These are phyloP conservation scores for Fusarium virguliforme DNA, from an alignment of 2,329 filamentous ascomycete species.

Conservation along the genomic window DNA sequence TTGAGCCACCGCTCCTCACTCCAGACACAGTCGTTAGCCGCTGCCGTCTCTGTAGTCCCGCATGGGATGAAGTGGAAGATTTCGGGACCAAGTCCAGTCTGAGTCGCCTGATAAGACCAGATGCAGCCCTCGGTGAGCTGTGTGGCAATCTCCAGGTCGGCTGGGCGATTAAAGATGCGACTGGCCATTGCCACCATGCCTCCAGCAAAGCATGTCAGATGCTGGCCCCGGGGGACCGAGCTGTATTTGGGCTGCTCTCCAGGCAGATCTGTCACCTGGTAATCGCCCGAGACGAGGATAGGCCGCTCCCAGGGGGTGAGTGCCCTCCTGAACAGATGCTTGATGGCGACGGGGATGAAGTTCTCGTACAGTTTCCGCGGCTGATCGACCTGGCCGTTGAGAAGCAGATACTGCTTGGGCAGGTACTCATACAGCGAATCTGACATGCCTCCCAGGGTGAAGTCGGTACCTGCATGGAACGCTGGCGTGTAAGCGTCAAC, in stretches of 20 bases:
- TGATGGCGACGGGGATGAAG: constrained; percentile 63
- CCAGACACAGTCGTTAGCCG: constrained; percentile 56
- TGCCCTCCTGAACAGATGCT: constrained; percentile 78
- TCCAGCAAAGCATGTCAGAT: constrained; percentile 76
- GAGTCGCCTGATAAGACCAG: constrained; percentile 72
- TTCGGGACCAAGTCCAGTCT: constrained; percentile 75
- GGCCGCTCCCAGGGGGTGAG: constrained; percentile 72
- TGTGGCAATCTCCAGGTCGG: constrained; percentile 71
- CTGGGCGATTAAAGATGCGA: constrained; percentile 68
- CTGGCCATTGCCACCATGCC: constrained; percentile 78
- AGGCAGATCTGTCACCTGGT: constrained; percentile 52
- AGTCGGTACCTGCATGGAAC: constrained; percentile 60
- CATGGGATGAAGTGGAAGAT: constrained; percentile 66
- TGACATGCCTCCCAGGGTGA: constrained; percentile 70
- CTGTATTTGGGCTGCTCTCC: constrained; percentile 49
- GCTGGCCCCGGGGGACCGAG: constrained; percentile 64
- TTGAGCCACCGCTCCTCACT: constrained; percentile 53
- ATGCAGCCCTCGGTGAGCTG: constrained; percentile 76
- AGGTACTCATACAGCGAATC: constrained; percentile 78
- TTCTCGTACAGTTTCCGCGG: constrained; percentile 55
- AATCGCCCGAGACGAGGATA: constrained; percentile 75
- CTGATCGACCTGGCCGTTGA: constrained; percentile 68
- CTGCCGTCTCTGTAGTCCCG: constrained; percentile 49
- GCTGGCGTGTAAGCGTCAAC: constrained; percentile 60
- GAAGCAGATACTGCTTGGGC: constrained; percentile 75